Evolutionary conservation across 2,329 filamentous ascomycete genomes (phyloP).

Genomic region (Fusarium subglutinans): DNA sequence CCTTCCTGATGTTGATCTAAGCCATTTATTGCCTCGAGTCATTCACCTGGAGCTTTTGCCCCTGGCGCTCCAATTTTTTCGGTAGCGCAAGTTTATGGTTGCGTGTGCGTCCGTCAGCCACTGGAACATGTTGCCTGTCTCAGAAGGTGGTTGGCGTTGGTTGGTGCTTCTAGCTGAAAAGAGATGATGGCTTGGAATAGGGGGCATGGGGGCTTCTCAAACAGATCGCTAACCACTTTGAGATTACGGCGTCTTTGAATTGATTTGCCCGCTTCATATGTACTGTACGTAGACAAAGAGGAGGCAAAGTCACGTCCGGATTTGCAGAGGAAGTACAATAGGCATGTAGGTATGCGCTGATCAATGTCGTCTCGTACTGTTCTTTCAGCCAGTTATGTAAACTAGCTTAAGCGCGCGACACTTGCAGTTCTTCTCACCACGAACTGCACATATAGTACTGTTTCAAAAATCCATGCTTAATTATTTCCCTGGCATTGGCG

Average conservation of each 20-base stretch:
- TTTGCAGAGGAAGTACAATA: neutral
- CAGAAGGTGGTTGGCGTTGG: neutral
- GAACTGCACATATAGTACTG: neutral
- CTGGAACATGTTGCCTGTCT: neutral
- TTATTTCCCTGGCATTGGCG: neutral
- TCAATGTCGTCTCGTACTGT: neutral
- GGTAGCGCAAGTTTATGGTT: neutral
- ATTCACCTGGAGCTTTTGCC: neutral
- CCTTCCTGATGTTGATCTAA: neutral
- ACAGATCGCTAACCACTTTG: neutral
- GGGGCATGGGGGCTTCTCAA: neutral
- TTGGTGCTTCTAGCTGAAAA: neutral
- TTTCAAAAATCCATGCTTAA: neutral
- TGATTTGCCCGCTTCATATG: neutral
- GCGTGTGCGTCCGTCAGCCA: neutral
- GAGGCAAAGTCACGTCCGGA: neutral
- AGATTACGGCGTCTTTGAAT: neutral
- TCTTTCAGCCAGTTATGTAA: neutral
- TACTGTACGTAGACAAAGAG: neutral
- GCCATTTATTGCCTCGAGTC: neutral
- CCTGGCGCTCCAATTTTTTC: neutral
- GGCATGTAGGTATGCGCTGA: neutral
- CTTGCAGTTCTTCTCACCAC: too few relatives aligned
- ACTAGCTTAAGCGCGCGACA: neutral
- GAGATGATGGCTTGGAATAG: neutral